Evolutionary conservation across 2,329 filamentous ascomycete species (phyloP).

Genomic region (Alternaria alternata): DNA sequence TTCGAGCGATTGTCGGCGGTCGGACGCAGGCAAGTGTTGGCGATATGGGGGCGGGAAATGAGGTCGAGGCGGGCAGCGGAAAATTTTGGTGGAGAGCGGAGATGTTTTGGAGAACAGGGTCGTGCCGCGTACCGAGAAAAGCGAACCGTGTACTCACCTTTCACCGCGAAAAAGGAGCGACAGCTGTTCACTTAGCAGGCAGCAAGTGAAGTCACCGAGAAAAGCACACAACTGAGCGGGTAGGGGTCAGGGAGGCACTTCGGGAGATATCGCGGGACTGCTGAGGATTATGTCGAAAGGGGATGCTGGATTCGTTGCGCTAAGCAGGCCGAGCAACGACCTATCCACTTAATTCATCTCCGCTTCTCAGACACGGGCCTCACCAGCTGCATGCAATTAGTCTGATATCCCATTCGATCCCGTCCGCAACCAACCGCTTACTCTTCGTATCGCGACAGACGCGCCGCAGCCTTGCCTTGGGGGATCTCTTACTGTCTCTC

Average conservation of each 20-base stretch:
- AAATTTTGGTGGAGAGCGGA: slow-evolving; percentile 48
- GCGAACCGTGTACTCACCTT: slow-evolving; percentile 16
- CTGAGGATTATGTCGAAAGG: slow-evolving; percentile 41
- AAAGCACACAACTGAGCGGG: slow-evolving; percentile 35
- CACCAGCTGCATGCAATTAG: slow-evolving; percentile 44
- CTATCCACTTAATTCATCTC: slow-evolving; percentile 35
- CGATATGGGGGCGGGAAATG: slow-evolving; percentile 39
- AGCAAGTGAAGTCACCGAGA: slow-evolving; percentile 37
- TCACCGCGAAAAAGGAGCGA: slow-evolving; percentile 42
- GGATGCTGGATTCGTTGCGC: slow-evolving; percentile 38
- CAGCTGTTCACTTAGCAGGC: slow-evolving; percentile 38
- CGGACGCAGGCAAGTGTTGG: slow-evolving; percentile 28
- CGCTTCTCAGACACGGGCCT: slow-evolving; percentile 36
- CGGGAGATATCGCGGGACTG: slow-evolving; percentile 36
- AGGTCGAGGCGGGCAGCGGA: slow-evolving; percentile 37
- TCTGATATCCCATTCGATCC: slow-evolving; percentile 21
- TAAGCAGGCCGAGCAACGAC: slow-evolving; percentile 41
- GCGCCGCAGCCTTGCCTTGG: slow-evolving; percentile 4
- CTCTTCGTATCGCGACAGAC: slow-evolving; percentile 7
- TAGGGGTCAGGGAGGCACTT: slow-evolving; percentile 25
- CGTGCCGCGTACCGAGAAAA: slow-evolving; percentile 47
- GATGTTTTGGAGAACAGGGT: slow-evolving; percentile 26
- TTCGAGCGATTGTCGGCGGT: slow-evolving; percentile 19
- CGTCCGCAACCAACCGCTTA: slow-evolving; percentile 24
- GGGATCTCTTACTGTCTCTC: background rate